Evolutionary conservation across 2,329 filamentous ascomycete species (phyloP).

Genomic region (Myriosclerotinia duriaeana): DNA sequence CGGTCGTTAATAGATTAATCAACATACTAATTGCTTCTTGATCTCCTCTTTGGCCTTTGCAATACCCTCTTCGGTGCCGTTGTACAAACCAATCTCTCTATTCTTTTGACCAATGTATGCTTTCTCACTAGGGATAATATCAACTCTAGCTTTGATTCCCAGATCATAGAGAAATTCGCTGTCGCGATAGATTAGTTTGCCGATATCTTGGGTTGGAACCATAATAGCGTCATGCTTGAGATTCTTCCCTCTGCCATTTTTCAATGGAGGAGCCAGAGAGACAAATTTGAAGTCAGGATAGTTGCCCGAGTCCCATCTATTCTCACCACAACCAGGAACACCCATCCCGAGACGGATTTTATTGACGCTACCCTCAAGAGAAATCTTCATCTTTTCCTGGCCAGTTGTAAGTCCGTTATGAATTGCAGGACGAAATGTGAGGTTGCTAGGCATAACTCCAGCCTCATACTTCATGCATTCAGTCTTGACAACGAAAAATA

Average conservation of each 20-base stretch:
- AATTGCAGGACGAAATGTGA: background rate
- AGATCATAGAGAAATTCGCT: background rate
- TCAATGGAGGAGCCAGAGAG: slow-evolving; percentile 3
- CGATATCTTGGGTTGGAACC: background rate
- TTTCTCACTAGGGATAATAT: background rate
- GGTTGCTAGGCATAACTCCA: background rate
- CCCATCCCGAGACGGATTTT: background rate
- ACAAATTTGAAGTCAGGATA: background rate
- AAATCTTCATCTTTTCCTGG: background rate
- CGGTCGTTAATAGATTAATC: background rate
- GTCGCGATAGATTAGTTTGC: background rate
- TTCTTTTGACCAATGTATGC: background rate
- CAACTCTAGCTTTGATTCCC: background rate
- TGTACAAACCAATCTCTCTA: background rate
- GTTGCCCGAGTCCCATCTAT: background rate
- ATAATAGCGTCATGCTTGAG: background rate
- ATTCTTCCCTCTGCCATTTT: background rate
- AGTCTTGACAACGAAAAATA: background rate
- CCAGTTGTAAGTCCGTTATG: background rate
- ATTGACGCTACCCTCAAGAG: background rate
- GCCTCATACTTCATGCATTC: background rate
- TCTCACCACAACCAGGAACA: background rate
- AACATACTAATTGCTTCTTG: background rate
- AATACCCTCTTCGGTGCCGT: background rate
- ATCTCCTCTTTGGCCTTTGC: background rate